A percentile compares a stretch with the other conserved stretches of the same genome.
Evolutionary conservation across 345 rosid genomes (phyloP).

Genomic region (Acer yangbiense): DNA sequence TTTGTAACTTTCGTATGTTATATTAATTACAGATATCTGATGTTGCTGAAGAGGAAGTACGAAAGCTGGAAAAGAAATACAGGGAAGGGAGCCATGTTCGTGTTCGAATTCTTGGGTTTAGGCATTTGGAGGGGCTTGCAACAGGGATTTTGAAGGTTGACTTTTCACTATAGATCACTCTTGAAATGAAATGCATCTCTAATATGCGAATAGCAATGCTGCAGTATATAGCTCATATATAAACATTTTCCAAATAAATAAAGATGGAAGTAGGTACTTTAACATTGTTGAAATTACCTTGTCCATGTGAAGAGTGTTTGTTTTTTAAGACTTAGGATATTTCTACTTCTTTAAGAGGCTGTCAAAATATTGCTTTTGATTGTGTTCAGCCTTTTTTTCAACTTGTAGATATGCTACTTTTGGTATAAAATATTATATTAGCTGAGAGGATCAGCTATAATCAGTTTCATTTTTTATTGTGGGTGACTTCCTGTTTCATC

Average conservation of each 20-base stretch:
- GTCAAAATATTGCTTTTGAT: too few relatives aligned
- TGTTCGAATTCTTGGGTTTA: slow-evolving; percentile 78
- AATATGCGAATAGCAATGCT: neutral
- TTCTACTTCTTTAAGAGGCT: neutral
- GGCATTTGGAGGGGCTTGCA: slow-evolving; percentile 94
- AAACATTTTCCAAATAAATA: neutral
- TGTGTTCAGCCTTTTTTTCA: too few relatives aligned
- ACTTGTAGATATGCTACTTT: too few relatives aligned
- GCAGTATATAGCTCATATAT: neutral
- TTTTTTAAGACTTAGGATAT: neutral
- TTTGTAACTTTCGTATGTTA: slow-evolving; percentile 18
- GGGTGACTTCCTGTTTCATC: too few relatives aligned
- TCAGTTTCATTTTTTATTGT: too few relatives aligned
- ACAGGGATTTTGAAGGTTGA: slow-evolving; percentile 84
- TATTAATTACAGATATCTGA: slow-evolving; percentile 64
- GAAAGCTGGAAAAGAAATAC: slow-evolving; percentile 73
- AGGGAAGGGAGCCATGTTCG: slow-evolving; percentile 82
- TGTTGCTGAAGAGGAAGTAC: slow-evolving; percentile 76
- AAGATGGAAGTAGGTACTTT: neutral
- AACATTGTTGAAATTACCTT: neutral
- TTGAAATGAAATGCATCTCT: slow-evolving; percentile 9
- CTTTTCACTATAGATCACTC: slow-evolving; percentile 15
- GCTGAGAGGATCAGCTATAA: too few relatives aligned
- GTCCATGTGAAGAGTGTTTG: neutral
- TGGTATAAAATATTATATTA: too few relatives aligned